phyloP scores from a whole-genome alignment of 2,329 filamentous ascomycete species.

The Fusarium lateritium region DNA sequence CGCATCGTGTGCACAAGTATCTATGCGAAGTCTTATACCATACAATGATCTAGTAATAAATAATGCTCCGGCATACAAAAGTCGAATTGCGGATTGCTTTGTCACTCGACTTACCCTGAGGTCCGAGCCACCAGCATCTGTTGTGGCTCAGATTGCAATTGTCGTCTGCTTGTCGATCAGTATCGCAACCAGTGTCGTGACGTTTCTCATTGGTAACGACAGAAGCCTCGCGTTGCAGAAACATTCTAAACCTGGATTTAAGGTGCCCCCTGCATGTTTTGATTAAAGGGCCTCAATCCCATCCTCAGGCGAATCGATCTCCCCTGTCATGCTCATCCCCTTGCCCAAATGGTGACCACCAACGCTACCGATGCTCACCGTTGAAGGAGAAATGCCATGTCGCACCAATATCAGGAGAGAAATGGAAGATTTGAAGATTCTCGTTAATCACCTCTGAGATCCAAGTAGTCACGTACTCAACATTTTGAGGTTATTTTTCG shows the following conservation, averaged over 20 bases:
- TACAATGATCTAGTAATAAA: too few species aligned
- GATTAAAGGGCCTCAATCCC: slow-evolving; percentile 46
- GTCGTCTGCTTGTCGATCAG: background rate
- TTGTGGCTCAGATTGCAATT: too few species aligned
- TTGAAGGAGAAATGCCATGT: slow-evolving; percentile 1
- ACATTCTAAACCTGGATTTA: slow-evolving; percentile 8
- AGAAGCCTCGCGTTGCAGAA: background rate
- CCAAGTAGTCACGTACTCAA: background rate
- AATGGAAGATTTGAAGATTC: too few species aligned
- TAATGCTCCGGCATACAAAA: too few species aligned
- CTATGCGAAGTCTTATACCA: too few species aligned
- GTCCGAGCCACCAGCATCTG: too few species aligned
- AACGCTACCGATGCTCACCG: slow-evolving; percentile 1
- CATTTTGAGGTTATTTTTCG: background rate
- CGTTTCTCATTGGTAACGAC: background rate
- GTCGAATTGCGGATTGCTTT: too few species aligned
- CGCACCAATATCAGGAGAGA: background rate
- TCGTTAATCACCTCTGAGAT: background rate
- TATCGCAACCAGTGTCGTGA: too few species aligned
- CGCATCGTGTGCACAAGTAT: too few species aligned
- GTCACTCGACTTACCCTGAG: too few species aligned
- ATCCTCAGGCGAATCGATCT: slow-evolving; percentile 31
- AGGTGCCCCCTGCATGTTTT: slow-evolving; percentile 35
- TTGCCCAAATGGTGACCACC: slow-evolving; percentile 18
- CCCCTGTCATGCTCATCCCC: slow-evolving; percentile 32